These are phyloP conservation scores for Colletotrichum sp. DNA, from an alignment of 2,329 filamentous ascomycete species.

Conservation along the genomic window DNA sequence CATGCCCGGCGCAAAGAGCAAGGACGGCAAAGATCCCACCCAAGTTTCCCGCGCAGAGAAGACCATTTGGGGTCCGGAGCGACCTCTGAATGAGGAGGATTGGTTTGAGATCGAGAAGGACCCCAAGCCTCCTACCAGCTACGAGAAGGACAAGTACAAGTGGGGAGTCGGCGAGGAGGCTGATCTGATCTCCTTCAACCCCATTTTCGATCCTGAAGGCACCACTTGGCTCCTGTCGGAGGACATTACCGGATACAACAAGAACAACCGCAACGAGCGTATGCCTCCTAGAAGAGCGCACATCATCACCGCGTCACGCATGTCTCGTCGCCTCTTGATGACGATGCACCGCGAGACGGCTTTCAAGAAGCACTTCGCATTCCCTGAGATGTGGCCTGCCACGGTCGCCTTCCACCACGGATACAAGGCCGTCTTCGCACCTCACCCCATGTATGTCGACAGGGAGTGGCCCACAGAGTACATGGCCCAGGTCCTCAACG, in stretches of 20 bases:
- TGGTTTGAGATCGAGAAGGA: conserved; percentile 78
- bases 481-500: conserved; percentile 81
- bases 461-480: conserved; percentile 84
- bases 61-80: conserved; percentile 84
- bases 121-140: conserved; percentile 71
- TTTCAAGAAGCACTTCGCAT: conserved; percentile 85
- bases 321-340: conserved; percentile 79
- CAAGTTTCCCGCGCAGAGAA: conserved; percentile 52
- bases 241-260: conserved; percentile 86
- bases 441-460: conserved; percentile 88
- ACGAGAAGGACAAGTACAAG: conserved; percentile 79
- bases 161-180: conserved; percentile 94
- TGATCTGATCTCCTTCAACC: conserved; percentile 90
- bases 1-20: conserved; percentile 46
- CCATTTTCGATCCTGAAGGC: conserved; percentile 87
- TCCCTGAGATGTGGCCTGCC: conserved; percentile 95
- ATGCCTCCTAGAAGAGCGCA: conserved; percentile 75
- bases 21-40: conserved; percentile 24
- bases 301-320: conserved; percentile 87
- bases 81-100: conserved; percentile 71
- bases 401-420: conserved; percentile 90
- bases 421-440: conserved; percentile 88
- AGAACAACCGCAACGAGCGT: conserved; percentile 60
- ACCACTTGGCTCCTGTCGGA: conserved; percentile 85
- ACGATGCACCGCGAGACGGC: conserved; percentile 93